phyloP scores from a whole-genome alignment of 371 early-diverging fungal genomes.

The Actinomucor elegans region DNA sequence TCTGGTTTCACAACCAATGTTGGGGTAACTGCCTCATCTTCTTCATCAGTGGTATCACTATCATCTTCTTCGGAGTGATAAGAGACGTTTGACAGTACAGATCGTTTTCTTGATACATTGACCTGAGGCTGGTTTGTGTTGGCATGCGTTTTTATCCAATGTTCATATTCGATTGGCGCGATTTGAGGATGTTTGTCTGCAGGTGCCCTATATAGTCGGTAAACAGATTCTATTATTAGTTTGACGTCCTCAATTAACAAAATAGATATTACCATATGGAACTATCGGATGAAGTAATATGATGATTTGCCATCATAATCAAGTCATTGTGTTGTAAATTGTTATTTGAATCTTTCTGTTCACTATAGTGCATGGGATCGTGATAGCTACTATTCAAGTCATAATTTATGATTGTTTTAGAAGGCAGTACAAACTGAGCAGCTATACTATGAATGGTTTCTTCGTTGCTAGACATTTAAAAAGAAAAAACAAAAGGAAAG shows the following conservation, averaged over 20 bases:
- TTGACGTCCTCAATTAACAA: too few relatives aligned
- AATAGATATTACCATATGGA: slow-evolving; percentile 12
- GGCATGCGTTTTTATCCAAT: slow-evolving; percentile 31
- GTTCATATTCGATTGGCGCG: slow-evolving; percentile 33
- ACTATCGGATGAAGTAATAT: not conserved
- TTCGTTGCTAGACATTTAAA: too few relatives aligned
- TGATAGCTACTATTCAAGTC: not conserved
- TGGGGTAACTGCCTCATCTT: not conserved
- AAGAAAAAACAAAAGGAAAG: too few relatives aligned
- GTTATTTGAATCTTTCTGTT: not conserved
- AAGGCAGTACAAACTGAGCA: not conserved
- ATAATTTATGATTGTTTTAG: not conserved
- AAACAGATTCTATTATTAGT: too few relatives aligned
- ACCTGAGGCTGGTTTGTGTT: slow-evolving; percentile 3
- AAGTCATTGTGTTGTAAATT: not conserved
- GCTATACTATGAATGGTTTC: too few relatives aligned
- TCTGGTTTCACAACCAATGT: too few relatives aligned
- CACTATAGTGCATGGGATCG: too few relatives aligned
- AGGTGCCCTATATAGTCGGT: slow-evolving; percentile 5
- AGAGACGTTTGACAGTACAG: slow-evolving; percentile 24
- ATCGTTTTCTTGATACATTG: slow-evolving; percentile 22
- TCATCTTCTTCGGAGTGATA: slow-evolving; percentile 14
- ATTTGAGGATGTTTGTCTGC: slow-evolving; percentile 37
- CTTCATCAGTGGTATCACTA: not conserved
- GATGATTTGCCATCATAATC: slow-evolving; percentile 2